Percentiles rank a stretch among this genome's conserved stretches.
phyloP scores from a whole-genome alignment of 1,284 basidiomycete species.

The Mycena citricolor region DNA sequence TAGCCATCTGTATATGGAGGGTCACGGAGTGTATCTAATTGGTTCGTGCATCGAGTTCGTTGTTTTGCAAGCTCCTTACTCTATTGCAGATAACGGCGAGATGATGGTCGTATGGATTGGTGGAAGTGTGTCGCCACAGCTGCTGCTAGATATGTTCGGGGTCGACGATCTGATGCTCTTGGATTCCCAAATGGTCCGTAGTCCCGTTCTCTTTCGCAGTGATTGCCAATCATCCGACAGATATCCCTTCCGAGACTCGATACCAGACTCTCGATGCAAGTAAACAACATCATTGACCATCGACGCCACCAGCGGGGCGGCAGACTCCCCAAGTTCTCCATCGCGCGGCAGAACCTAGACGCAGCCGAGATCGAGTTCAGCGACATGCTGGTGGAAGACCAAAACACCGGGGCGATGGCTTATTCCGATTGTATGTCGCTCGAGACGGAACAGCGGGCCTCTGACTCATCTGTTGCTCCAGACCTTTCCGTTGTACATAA shows the following conservation, averaged over 20 bases:
- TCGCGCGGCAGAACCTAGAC: slow-evolving; percentile 93
- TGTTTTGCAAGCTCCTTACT: neutral
- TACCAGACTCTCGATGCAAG: slow-evolving; percentile 81
- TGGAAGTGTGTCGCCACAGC: slow-evolving; percentile 73
- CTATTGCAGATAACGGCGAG: slow-evolving; percentile 42
- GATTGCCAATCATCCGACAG: slow-evolving; percentile 36
- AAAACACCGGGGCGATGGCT: slow-evolving; percentile 92
- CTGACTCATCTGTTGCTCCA: neutral
- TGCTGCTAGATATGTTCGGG: slow-evolving; percentile 86
- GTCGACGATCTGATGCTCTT: slow-evolving; percentile 77
- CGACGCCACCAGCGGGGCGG: slow-evolving; percentile 64
- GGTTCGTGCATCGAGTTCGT: slow-evolving; percentile 46
- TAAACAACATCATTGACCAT: slow-evolving; percentile 79
- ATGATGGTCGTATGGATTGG: slow-evolving; percentile 92
- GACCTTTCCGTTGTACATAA: slow-evolving; percentile 22
- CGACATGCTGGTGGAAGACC: slow-evolving; percentile 96
- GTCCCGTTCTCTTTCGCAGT: slow-evolving; percentile 8
- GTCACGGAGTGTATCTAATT: slow-evolving; percentile 88
- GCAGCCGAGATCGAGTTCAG: slow-evolving; percentile 94
- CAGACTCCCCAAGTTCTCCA: slow-evolving; percentile 63
- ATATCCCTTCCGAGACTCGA: slow-evolving; percentile 72
- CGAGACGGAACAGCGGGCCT: neutral
- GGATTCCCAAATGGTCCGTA: slow-evolving; percentile 69
- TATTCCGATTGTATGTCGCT: slow-evolving; percentile 78
- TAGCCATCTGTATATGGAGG: slow-evolving; percentile 87